Evolutionary conservation across 495 filamentous ascomycete genomes (phyloP), one percentile per base, ranked within the genome.

Genomic region (Darksidea phi): DNA sequence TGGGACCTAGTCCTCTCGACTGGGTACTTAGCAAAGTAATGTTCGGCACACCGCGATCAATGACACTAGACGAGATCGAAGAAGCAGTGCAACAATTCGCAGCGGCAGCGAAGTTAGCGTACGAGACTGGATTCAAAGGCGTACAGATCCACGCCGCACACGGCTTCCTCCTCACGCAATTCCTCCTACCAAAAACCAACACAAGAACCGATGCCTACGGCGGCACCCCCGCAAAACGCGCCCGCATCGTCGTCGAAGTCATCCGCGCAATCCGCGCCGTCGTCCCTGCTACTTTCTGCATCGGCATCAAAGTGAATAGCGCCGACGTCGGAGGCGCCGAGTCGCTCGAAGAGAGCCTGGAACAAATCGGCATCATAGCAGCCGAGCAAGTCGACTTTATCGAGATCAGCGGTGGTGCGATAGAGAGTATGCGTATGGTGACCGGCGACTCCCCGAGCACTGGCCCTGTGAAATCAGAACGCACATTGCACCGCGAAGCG

Each of bases 231-330:
- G 73, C 70, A 18, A 80, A 79, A 18, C 73, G 78, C 50, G 71
- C 76, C 3, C 71, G 71, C 28, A 78, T 83, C 47, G 69, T 81
- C 42, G 73, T 82, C 1, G 78, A 79, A 13, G 77, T 80, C 63
- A 73, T 80, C 13, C 37, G 46, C 5, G 66, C 71, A 55, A 77
- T 72, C 53, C 73, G 81, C 38, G 67, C 72, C 47, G 78, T 72
- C 17, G 79, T 79, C 0, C 79, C 77, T 0, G 4, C 71, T 3
- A 69, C 64, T 0, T 86, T 87, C 65, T 75, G 72, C 47, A 76
- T 87, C 38, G 83, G 83, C 15, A 77, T 86, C 43, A 87, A 87
- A 69, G 61, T 87, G 32, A 87, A 86, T 69, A 84, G 82, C 6
- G 81, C 78, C 1, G 84, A 87, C 23, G 47, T 48, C 57, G 76